Evolutionary conservation across 2,329 filamentous ascomycete genomes (phyloP), one percentile per base, ranked within the genome.

Genomic region (Ophiostoma triangulosporum): DNA sequence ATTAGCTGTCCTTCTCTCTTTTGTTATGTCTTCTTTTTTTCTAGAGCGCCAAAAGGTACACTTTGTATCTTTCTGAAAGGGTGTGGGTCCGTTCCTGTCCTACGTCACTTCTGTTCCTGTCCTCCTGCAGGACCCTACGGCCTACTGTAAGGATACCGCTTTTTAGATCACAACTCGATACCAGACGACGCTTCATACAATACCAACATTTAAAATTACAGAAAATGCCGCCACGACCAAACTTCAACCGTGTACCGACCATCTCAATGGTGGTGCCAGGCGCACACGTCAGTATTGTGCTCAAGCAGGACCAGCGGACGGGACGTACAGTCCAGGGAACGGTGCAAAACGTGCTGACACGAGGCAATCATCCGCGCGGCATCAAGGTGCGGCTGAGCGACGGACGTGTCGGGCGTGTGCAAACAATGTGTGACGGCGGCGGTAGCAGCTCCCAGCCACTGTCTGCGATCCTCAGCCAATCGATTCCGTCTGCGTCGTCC

Each of bases 351-450:
- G 65, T 90, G 0, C 71, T 91, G 48, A 90, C 86, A 2, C 72
- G 77, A 1, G 84, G 84, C 26, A 79, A 90, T 60, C 86, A 91
- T 61, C 84, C 84, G 3, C 75, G 84, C 9, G 86, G 86, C 33
- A 86, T 90, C 69, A 91, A 90, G 66, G 85, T 90, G 24, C 78
- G 86, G 2, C 71, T 91, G 6, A 68, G 70, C 1, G 84, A 86
- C 64, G 86, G 86, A 1, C 74, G 83, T 26, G 78, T 91, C 3
- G 86, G 86, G 2, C 71, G 86, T 15, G 86, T 91, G 27, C 86
- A 90, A 66, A 70, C 73, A 45, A 73, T 87, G 65, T 70, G 67
- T 15, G 52, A 20, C 2, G 22, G 31, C 22, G 26, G 38, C 8
- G 22, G 26, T 20, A 20, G 15, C 22, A 6, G 24, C 6, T 48